A percentile compares a stretch with the other conserved stretches of the same genome.
phyloP scores from a whole-genome alignment of 805 yeast genomes.

The Zygosaccharomyces gambellarensis region DNA sequence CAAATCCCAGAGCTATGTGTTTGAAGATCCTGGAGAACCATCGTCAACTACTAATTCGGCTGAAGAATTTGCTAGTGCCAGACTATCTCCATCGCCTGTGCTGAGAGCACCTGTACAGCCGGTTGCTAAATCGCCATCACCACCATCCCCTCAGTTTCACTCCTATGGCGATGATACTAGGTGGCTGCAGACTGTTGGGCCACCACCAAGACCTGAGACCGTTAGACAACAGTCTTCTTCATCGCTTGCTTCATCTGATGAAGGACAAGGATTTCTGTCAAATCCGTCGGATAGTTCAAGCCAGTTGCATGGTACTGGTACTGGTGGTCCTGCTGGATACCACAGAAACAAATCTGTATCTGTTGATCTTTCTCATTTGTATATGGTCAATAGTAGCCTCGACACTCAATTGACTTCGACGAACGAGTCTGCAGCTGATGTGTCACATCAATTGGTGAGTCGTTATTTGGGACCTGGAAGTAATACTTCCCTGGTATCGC shows the following conservation, averaged over 20 bases:
- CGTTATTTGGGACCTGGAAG: slow-evolving; percentile 51
- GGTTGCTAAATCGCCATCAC: neutral
- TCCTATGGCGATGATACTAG: slow-evolving; percentile 3
- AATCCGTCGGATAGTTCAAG: slow-evolving; percentile 10
- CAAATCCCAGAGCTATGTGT: slow-evolving; percentile 8
- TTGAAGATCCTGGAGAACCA: slow-evolving; percentile 2
- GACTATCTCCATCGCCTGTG: neutral
- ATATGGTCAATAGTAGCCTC: slow-evolving; percentile 32
- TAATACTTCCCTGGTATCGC: slow-evolving; percentile 52
- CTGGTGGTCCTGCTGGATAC: neutral
- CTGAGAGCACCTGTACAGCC: neutral
- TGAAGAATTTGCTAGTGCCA: slow-evolving; percentile 2
- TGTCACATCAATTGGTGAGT: slow-evolving; percentile 47
- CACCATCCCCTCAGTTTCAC: neutral
- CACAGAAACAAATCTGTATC: slow-evolving; percentile 33
- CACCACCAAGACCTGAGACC: slow-evolving; percentile 6
- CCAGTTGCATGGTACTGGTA: slow-evolving; percentile 4
- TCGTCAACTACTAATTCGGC: neutral
- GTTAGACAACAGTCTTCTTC: neutral
- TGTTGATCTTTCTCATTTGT: slow-evolving; percentile 41
- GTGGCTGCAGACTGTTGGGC: slow-evolving; percentile 10
- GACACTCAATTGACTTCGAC: slow-evolving; percentile 37
- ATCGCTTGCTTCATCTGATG: slow-evolving; percentile 8
- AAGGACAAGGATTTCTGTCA: slow-evolving; percentile 5
- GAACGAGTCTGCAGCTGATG: slow-evolving; percentile 43